Percentiles rank a stretch among this genome's conserved stretches.
Conservation (phyloP, 1,284 basidiomycete genomes). For the Nidula niveotomentosa region DNA sequence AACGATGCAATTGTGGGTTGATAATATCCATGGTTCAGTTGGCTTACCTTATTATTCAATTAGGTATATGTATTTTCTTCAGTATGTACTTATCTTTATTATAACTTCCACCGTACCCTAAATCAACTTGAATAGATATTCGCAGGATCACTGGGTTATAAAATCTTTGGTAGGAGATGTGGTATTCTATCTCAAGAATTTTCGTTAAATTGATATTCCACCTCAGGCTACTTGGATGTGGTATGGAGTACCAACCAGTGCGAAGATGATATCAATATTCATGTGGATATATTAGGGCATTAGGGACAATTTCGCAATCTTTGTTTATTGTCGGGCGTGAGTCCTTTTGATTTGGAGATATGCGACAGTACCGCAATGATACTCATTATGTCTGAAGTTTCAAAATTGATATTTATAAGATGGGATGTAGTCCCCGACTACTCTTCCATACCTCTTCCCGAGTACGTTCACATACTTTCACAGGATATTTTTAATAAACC, state of each 20-base stretch:
- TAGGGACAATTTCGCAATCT: background rate
- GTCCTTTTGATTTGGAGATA: background rate
- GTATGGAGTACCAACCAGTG: background rate
- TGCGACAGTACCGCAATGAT: background rate
- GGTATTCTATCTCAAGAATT: background rate
- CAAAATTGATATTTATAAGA: background rate
- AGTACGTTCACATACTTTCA: background rate
- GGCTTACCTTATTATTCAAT: background rate
- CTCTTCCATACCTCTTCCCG: background rate
- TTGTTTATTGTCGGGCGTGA: background rate
- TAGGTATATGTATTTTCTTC: background rate
- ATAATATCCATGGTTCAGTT: background rate
- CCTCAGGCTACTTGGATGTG: background rate
- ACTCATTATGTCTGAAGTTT: background rate
- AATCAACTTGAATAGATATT: background rate
- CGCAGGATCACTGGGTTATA: background rate
- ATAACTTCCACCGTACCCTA: background rate
- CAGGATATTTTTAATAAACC: background rate
- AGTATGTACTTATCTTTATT: background rate
- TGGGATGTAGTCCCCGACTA: background rate
- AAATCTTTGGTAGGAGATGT: background rate
- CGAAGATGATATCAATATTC: background rate
- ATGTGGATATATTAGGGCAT: background rate
- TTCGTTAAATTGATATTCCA: background rate
- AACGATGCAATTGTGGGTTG: background rate